These are phyloP conservation scores for Aspergillus ellipticus DNA, from an alignment of 495 filamentous ascomycete genomes.

Conservation along the genomic window DNA sequence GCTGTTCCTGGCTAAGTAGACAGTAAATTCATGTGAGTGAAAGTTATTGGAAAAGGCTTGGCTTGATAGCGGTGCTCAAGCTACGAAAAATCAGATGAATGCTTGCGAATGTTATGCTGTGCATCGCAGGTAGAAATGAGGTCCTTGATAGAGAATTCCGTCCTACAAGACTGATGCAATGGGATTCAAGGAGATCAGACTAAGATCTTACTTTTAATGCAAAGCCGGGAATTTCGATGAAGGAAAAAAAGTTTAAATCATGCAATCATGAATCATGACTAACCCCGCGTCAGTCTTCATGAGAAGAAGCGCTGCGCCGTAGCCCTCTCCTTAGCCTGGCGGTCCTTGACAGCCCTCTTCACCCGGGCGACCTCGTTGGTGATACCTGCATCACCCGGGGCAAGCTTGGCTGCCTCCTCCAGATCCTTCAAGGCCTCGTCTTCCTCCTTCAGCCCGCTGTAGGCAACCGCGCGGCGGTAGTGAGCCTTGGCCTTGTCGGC, in stretches of 20 bases:
- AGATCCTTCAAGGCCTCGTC: constrained; percentile 76
- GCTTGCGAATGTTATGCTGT: too few relatives aligned
- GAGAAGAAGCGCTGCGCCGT: constrained; percentile 86
- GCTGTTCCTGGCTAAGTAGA: too few relatives aligned
- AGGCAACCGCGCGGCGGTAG: constrained; percentile 75
- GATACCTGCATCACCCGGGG: constrained; percentile 73
- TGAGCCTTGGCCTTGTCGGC: constrained; percentile 84
- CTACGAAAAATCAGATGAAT: too few relatives aligned
- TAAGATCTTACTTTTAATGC: constrained; percentile 11
- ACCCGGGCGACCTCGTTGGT: constrained; percentile 67
- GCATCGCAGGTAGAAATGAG: not conserved
- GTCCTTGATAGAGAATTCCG: not conserved
- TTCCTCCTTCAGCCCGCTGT: constrained; percentile 75
- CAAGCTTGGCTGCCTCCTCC: constrained; percentile 68
- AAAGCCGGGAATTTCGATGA: constrained; percentile 2
- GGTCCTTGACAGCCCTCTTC: constrained; percentile 69
- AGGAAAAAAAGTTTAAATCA: constrained; percentile 10
- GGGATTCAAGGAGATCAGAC: not conserved
- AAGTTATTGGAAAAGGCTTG: too few relatives aligned
- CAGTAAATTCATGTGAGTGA: too few relatives aligned
- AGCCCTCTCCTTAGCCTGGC: constrained; percentile 80
- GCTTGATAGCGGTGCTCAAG: too few relatives aligned
- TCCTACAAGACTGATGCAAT: not conserved
- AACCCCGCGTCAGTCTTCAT: constrained; percentile 20
- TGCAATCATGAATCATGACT: constrained; percentile 33